phyloP scores from a whole-genome alignment of 768 basidiomycete species.

The Suillus spraguei region DNA sequence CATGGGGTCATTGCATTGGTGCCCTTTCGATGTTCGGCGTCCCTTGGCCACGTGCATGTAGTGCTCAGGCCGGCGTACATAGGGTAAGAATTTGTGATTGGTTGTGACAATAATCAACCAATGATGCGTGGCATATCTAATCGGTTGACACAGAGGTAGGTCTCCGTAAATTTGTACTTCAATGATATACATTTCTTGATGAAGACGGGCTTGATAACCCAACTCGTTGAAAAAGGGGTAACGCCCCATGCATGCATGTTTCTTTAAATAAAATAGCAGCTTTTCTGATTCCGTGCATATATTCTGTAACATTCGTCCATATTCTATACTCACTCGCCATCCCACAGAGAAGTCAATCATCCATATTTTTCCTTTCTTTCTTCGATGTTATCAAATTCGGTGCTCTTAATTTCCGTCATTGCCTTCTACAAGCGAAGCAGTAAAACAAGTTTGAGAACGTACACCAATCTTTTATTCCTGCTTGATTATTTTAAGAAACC shows the following conservation, averaged over 20 bases:
- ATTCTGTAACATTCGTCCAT: background rate
- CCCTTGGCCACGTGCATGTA: background rate
- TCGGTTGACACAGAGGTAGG: constrained; percentile 86
- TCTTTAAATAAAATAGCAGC: no score
- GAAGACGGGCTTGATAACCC: constrained; percentile 91
- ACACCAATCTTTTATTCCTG: background rate
- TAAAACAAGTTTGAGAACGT: background rate
- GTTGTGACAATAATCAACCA: no score
- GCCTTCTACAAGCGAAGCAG: background rate
- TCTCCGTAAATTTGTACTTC: constrained; percentile 18
- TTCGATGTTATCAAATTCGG: background rate
- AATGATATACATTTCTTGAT: constrained; percentile 38
- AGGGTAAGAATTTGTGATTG: no score
- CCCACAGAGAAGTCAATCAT: background rate
- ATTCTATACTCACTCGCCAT: background rate
- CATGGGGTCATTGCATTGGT: background rate
- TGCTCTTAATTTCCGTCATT: background rate
- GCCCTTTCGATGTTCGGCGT: background rate
- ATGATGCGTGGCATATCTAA: no score
- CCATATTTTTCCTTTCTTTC: background rate
- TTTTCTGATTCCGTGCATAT: background rate
- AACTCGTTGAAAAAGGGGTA: constrained; percentile 86
- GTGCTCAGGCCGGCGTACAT: no score
- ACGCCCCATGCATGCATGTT: constrained; percentile 47
- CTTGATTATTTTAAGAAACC: background rate